Percentiles rank a stretch among this genome's conserved stretches.
Conservation (phyloP, 306 rosid species). For the Trifolium repens region DNA sequence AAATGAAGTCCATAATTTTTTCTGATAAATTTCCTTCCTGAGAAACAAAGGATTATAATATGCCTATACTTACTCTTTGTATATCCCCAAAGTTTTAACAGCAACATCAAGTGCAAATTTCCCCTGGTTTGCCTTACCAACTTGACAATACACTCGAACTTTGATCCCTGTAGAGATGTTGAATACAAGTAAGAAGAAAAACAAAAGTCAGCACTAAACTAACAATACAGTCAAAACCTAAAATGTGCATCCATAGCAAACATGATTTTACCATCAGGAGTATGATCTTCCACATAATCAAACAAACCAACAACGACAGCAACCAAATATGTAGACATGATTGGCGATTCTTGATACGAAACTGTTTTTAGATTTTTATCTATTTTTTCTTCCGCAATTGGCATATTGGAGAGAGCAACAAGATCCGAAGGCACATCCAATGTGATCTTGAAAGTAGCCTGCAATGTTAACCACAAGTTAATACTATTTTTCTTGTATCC, state of each 20-base stretch:
- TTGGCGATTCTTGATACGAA: slow-evolving; percentile 79
- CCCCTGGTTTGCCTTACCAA: slow-evolving; percentile 86
- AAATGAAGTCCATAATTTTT: neutral
- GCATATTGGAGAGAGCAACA: slow-evolving; percentile 95
- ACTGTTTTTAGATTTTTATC: slow-evolving; percentile 69
- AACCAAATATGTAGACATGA: slow-evolving; percentile 94
- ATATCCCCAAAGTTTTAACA: slow-evolving; percentile 73
- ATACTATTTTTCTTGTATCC: neutral
- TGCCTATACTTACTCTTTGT: slow-evolving; percentile 66
- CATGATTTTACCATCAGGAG: slow-evolving; percentile 71
- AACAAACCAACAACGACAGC: slow-evolving; percentile 91
- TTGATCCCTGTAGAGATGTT: slow-evolving; percentile 71
- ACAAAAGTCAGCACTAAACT: neutral
- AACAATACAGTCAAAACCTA: slow-evolving; percentile 23
- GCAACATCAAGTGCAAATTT: slow-evolving; percentile 88
- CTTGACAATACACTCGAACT: slow-evolving; percentile 91
- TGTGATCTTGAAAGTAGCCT: slow-evolving; percentile 93
- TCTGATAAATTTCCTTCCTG: neutral
- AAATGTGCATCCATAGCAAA: neutral
- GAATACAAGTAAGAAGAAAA: slow-evolving; percentile 32
- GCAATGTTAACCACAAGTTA: slow-evolving; percentile 41
- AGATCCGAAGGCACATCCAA: slow-evolving; percentile 82
- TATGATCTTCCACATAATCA: slow-evolving; percentile 89
- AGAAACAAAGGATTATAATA: slow-evolving; percentile 23
- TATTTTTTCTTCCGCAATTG: slow-evolving; percentile 71